phyloP scores from a whole-genome alignment of 2,329 filamentous ascomycete genomes.

The Ophioceras dolichostomum region DNA sequence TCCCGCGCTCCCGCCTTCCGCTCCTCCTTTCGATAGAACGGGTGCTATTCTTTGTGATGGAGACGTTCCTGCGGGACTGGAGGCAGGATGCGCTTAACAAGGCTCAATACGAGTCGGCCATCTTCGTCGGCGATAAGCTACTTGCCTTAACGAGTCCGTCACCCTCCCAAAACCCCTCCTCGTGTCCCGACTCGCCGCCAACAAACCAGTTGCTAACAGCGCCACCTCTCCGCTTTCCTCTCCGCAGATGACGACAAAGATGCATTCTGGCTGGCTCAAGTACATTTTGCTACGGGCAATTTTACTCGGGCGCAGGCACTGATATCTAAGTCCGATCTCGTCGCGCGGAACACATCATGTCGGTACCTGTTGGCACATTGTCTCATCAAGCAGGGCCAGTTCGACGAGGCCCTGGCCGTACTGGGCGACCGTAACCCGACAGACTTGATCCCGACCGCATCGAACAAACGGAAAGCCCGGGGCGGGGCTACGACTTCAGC shows the following conservation, averaged over 20 bases:
- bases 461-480: conserved; percentile 58
- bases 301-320: conserved; percentile 85
- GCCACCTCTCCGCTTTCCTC: too few species aligned
- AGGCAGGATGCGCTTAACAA: conserved; percentile 90
- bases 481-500: conserved; percentile 22
- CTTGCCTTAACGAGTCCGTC: conserved; percentile 77
- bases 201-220: too few species aligned
- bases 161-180: not conserved
- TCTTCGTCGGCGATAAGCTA: conserved; percentile 95
- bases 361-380: conserved; percentile 90
- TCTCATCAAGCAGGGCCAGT: conserved; percentile 82
- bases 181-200: not conserved
- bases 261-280: conserved; percentile 95
- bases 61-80: conserved; percentile 88
- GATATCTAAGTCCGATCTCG: conserved; percentile 71
- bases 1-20: too few species aligned
- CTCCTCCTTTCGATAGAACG: too few species aligned
- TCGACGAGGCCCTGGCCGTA: conserved; percentile 74
- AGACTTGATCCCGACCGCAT: conserved; percentile 61
- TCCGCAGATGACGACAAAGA: conserved; percentile 85
- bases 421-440: conserved; percentile 91
- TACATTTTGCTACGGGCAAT: conserved; percentile 91
- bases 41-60: conserved; percentile 53
- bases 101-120: conserved; percentile 90
- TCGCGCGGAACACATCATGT: conserved; percentile 71